Evolutionary conservation across 2,329 filamentous ascomycete species (phyloP).

Genomic region (Venturia pyrina): DNA sequence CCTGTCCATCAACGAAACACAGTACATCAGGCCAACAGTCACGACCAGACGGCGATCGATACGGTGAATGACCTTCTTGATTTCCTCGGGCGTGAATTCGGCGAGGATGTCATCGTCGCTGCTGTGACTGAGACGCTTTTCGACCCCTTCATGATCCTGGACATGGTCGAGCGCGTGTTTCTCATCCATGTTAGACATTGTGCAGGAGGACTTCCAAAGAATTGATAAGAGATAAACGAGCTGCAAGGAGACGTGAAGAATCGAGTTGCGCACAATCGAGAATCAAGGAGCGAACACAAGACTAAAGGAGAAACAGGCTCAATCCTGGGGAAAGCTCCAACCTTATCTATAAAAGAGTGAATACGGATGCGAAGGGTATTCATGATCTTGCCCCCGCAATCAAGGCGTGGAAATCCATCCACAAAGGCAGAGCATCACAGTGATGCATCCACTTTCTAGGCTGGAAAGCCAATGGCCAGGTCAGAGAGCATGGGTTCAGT

Average conservation of each 20-base stretch:
- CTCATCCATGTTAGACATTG: background rate
- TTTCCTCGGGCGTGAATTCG: conserved; percentile 49
- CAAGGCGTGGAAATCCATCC: background rate
- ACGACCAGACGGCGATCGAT: conserved; percentile 50
- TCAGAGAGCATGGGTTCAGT: background rate
- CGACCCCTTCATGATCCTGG: background rate
- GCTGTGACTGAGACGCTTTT: background rate
- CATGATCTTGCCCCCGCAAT: background rate
- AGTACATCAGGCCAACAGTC: conserved; percentile 52
- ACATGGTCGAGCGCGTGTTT: background rate
- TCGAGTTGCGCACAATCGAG: background rate
- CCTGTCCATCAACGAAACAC: conserved; percentile 67
- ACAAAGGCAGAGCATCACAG: background rate
- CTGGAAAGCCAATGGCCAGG: background rate
- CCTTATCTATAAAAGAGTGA: background rate
- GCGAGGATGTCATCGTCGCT: conserved; percentile 10
- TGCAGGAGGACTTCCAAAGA: background rate
- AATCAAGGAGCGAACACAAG: background rate
- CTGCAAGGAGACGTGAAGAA: background rate
- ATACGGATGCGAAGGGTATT: background rate
- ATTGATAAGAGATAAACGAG: background rate
- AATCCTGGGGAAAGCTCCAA: background rate
- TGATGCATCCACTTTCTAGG: background rate
- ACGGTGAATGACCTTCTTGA: conserved; percentile 56
- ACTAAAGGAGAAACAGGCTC: background rate